Conservation (phyloP, 768 basidiomycete species). For the Daedaleopsis nitida region DNA sequence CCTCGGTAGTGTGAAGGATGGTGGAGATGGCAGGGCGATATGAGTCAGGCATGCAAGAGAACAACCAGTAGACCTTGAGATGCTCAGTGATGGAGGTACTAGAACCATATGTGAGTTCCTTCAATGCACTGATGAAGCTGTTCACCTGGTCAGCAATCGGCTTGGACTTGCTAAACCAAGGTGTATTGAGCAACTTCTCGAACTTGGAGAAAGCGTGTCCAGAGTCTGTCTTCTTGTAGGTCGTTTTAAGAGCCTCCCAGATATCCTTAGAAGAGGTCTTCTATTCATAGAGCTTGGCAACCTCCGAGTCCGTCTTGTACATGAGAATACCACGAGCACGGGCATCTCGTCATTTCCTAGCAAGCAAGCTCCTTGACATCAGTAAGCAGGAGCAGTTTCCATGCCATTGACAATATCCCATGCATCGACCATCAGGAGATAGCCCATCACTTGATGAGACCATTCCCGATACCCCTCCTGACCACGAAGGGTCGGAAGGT, state of each 20-base stretch:
- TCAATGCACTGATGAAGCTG: background rate
- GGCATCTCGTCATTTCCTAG: too few relatives aligned
- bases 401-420: background rate
- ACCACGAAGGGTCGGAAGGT: too few relatives aligned
- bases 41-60: background rate
- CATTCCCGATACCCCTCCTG: background rate
- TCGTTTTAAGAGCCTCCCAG: background rate
- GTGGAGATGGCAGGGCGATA: background rate
- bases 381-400: background rate
- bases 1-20: background rate
- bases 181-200: background rate
- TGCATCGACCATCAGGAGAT: background rate
- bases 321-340: background rate
- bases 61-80: background rate
- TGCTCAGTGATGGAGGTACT: background rate
- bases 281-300: background rate
- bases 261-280: background rate
- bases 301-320: background rate
- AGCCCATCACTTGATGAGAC: background rate
- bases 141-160: background rate
- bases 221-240: background rate
- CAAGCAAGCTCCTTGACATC: too few relatives aligned
- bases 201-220: too few relatives aligned
- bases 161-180: background rate
- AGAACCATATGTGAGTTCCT: background rate